These are phyloP conservation scores for Botrytis galanthina DNA, from an alignment of 2,329 filamentous ascomycete species.

Conservation along the genomic window DNA sequence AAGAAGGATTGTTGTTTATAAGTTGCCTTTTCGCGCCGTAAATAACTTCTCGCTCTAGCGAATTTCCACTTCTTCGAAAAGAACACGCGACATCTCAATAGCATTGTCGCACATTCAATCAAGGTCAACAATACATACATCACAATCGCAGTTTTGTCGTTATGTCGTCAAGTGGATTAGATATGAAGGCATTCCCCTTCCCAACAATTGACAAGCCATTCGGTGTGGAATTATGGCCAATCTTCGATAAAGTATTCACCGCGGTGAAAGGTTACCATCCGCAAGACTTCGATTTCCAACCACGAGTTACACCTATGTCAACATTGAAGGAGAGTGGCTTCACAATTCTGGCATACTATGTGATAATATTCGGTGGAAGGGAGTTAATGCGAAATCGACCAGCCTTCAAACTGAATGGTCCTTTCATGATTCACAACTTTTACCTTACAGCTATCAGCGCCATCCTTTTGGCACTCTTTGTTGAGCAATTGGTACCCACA, in stretches of 20 bases:
- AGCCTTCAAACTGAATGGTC: constrained; percentile 79
- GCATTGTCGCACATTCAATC: constrained; percentile 1
- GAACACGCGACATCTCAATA: constrained; percentile 10
- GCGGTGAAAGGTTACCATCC: constrained; percentile 75
- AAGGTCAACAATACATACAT: not conserved
- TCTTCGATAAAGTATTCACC: constrained; percentile 86
- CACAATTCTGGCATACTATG: constrained; percentile 85
- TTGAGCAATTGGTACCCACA: constrained; percentile 87
- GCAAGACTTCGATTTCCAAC: constrained; percentile 80
- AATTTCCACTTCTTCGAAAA: constrained; percentile 16
- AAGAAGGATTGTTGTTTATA: constrained; percentile 7
- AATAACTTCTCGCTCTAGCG: constrained; percentile 19
- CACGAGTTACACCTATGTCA: constrained; percentile 83
- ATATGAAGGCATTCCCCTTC: constrained; percentile 47
- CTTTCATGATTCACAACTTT: constrained; percentile 97
- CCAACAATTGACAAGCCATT: constrained; percentile 91
- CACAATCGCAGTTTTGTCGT: constrained; percentile 9
- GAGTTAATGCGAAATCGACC: constrained; percentile 86
- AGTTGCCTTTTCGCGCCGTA: constrained; percentile 16
- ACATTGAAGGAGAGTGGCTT: constrained; percentile 79
- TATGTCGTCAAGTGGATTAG: constrained; percentile 21
- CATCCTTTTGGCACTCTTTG: constrained; percentile 76
- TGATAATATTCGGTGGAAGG: constrained; percentile 87
- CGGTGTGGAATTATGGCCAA: constrained; percentile 86
- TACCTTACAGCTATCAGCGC: constrained; percentile 84